phyloP scores from a whole-genome alignment of 1,139 yeast genomes.

The Suhomyces bribrorum region DNA sequence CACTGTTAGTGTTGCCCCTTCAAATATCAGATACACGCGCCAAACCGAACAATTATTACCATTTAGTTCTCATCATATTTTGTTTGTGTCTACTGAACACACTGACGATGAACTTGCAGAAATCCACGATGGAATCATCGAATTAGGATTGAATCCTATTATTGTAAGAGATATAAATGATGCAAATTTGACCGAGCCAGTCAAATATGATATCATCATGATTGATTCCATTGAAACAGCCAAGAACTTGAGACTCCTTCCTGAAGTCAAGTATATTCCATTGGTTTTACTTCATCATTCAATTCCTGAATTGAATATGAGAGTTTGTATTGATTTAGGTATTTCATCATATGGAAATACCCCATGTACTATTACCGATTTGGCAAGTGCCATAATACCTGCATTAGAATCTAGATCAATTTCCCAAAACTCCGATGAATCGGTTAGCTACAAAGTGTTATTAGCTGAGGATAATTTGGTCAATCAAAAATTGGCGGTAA shows the following conservation, averaged over 20 bases:
- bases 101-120: conserved; percentile 50
- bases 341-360: conserved; percentile 87
- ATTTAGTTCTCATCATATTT: conserved; percentile 66
- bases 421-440: conserved; percentile 77
- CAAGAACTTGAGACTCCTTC: conserved; percentile 61
- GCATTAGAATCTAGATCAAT: conserved; percentile 82
- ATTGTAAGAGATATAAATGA: conserved; percentile 54
- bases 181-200: conserved; percentile 54
- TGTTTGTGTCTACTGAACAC: conserved; percentile 70
- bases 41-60: conserved; percentile 73
- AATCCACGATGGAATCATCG: conserved; percentile 41
- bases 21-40: conserved; percentile 61
- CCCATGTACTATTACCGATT: conserved; percentile 78
- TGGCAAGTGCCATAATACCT: conserved; percentile 80
- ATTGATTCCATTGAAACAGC: conserved; percentile 80
- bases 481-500: conserved; percentile 82
- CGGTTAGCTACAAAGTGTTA: conserved; percentile 69
- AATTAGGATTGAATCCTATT: conserved; percentile 50
- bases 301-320: conserved; percentile 76
- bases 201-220: conserved; percentile 74
- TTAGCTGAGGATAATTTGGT: conserved; percentile 87
- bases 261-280: conserved; percentile 81
- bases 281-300: conserved; percentile 75
- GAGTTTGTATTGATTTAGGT: conserved; percentile 80
- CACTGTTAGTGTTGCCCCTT: conserved; percentile 76